These are phyloP conservation scores for Conoideocrella luteorostrata DNA, from an alignment of 2,329 filamentous ascomycete genomes.

Conservation along the genomic window DNA sequence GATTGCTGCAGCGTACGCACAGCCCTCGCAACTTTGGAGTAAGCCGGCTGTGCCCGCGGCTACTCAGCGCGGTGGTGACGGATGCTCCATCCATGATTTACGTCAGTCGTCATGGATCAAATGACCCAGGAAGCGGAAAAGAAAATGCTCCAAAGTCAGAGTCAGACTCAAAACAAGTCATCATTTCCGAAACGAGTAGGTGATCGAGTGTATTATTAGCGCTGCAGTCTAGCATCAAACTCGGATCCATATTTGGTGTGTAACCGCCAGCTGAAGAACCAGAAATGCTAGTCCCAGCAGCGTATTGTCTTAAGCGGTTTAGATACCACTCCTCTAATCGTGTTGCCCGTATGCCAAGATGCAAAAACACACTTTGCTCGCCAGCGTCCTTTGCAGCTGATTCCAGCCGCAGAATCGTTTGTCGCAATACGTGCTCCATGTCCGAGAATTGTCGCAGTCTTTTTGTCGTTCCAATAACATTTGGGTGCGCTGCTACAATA, in stretches of 20 bases:
- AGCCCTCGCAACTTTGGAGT: no score
- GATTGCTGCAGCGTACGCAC: no score
- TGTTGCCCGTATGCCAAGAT: slow-evolving; percentile 15
- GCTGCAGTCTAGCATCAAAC: neutral
- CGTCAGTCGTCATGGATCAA: slow-evolving; percentile 1
- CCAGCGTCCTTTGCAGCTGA: slow-evolving; percentile 13
- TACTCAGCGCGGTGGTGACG: no score
- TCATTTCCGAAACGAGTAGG: neutral
- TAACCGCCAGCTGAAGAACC: neutral
- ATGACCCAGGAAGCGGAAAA: neutral
- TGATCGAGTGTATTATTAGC: neutral
- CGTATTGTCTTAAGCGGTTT: neutral
- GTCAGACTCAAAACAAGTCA: neutral
- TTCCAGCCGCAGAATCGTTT: slow-evolving; percentile 22
- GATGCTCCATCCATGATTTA: no score
- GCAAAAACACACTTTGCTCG: slow-evolving; percentile 19
- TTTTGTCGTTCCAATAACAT: slow-evolving; percentile 17
- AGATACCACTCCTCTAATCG: slow-evolving; percentile 19
- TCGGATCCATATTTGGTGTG: neutral
- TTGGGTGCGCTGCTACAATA: slow-evolving; percentile 20
- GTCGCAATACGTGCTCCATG: slow-evolving; percentile 21
- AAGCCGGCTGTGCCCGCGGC: no score
- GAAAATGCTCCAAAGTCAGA: neutral
- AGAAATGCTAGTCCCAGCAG: neutral
- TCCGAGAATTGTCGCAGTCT: slow-evolving; percentile 24